phyloP scores from a whole-genome alignment of 108 stramenopile species.

The Nitzschia sp. region DNA sequence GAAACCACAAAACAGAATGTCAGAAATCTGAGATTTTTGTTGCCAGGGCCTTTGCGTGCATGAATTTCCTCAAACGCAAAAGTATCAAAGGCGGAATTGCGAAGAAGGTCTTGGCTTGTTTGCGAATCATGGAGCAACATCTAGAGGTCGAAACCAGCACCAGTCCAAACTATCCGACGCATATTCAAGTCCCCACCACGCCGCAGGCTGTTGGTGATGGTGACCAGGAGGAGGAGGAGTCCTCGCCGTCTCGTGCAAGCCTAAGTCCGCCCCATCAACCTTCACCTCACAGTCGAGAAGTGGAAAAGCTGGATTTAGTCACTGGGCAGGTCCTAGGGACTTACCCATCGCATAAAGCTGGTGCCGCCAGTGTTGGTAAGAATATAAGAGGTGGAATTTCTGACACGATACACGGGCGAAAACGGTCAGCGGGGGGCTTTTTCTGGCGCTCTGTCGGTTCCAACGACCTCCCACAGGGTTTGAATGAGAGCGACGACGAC shows the following conservation, averaged over 20 bases:
- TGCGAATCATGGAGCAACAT: conserved; percentile 19
- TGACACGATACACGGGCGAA: no score
- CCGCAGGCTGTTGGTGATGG: neutral
- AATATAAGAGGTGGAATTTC: no score
- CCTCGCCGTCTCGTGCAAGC: no score
- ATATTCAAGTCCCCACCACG: neutral
- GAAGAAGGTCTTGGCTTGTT: conserved; percentile 13
- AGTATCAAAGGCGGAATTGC: neutral
- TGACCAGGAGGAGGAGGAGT: no score
- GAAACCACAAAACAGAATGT: neutral
- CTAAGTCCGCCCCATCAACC: no score
- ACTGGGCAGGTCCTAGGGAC: neutral
- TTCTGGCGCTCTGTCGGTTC: neutral
- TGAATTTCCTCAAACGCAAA: conserved; percentile 1
- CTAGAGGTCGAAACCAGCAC: neutral
- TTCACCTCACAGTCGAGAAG: no score
- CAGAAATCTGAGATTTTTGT: conserved; percentile 26
- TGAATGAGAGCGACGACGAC: no score
- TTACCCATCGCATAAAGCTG: neutral
- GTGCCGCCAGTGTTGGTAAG: no score
- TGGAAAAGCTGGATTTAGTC: neutral
- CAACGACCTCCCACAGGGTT: neutral
- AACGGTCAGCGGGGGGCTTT: neutral
- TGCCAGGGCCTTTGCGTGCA: conserved; percentile 13
- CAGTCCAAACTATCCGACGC: neutral